Conservation (phyloP, 768 basidiomycete species). For the Amanita rubescens region DNA sequence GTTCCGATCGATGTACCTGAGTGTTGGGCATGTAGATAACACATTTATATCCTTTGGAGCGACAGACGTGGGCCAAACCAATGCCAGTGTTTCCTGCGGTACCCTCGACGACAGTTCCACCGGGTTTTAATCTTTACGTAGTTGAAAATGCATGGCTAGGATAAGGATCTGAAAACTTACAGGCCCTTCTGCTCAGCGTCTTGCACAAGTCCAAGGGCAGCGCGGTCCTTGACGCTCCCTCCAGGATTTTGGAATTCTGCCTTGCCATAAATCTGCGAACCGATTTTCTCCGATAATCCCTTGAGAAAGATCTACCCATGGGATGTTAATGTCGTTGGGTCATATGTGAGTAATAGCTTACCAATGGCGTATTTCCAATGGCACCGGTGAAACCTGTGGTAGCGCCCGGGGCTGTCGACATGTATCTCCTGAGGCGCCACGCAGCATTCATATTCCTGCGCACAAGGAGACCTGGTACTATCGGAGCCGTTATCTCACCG, state of each 20-base stretch:
- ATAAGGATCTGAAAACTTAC: slow-evolving; percentile 34
- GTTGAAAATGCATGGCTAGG: neutral
- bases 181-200: slow-evolving; percentile 82
- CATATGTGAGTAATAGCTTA: slow-evolving; percentile 27
- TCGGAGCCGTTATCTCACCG: too few species aligned
- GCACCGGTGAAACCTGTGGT: slow-evolving; percentile 82
- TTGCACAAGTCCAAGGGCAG: slow-evolving; percentile 80
- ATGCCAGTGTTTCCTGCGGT: slow-evolving; percentile 99
- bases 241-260: slow-evolving; percentile 99
- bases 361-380: slow-evolving; percentile 91
- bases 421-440: neutral
- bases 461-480: too few species aligned
- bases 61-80: slow-evolving; percentile 90
- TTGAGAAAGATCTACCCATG: slow-evolving; percentile 70
- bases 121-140: slow-evolving; percentile 63
- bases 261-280: slow-evolving; percentile 85
- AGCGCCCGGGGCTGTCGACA: slow-evolving; percentile 8
- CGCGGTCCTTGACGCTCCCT: slow-evolving; percentile 96
- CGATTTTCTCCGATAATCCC: slow-evolving; percentile 72
- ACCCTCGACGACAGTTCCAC: slow-evolving; percentile 97
- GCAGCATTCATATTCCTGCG: too few species aligned
- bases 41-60: slow-evolving; percentile 90
- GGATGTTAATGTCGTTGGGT: slow-evolving; percentile 1
- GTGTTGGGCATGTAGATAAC: slow-evolving; percentile 99
- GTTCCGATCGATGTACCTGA: slow-evolving; percentile 41